A percentile compares a stretch with the other conserved stretches of the same genome.
phyloP scores from a whole-genome alignment of 495 filamentous ascomycete species.

The Cercophora newfieldiana region DNA sequence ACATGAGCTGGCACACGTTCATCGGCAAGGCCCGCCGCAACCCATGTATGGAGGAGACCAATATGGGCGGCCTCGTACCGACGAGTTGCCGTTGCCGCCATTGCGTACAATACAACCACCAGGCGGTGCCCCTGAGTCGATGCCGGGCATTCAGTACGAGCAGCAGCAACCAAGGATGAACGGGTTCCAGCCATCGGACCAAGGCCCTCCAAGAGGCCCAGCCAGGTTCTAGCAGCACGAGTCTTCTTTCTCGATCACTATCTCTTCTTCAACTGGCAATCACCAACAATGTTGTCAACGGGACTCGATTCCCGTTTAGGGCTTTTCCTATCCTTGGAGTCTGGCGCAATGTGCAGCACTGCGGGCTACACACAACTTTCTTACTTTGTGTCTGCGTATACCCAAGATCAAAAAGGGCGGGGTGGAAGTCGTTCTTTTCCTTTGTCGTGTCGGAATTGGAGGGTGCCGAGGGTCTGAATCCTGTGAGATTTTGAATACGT shows the following conservation, averaged over 20 bases:
- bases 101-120: slow-evolving; percentile 40
- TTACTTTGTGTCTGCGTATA: neutral
- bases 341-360: neutral
- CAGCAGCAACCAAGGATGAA: slow-evolving; percentile 37
- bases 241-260: neutral
- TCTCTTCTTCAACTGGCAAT: too few relatives aligned
- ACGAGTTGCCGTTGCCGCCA: slow-evolving; percentile 43
- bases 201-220: slow-evolving; percentile 17
- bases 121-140: slow-evolving; percentile 41
- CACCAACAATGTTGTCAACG: too few relatives aligned
- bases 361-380: neutral
- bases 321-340: too few relatives aligned
- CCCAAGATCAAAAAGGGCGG: slow-evolving; percentile 6
- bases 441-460: neutral
- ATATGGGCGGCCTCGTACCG: slow-evolving; percentile 34
- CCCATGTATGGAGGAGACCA: slow-evolving; percentile 29
- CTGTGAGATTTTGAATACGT: neutral
- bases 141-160: slow-evolving; percentile 59
- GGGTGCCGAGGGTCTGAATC: neutral
- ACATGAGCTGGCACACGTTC: slow-evolving; percentile 22
- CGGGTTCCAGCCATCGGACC: slow-evolving; percentile 31
- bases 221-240: slow-evolving; percentile 14
- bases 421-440: neutral
- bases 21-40: slow-evolving; percentile 23
- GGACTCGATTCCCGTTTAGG: too few relatives aligned